Percentiles rank a stretch among this genome's conserved stretches.
Conservation (phyloP, 495 filamentous ascomycete genomes). For the Aspergillus coremiiformis region DNA sequence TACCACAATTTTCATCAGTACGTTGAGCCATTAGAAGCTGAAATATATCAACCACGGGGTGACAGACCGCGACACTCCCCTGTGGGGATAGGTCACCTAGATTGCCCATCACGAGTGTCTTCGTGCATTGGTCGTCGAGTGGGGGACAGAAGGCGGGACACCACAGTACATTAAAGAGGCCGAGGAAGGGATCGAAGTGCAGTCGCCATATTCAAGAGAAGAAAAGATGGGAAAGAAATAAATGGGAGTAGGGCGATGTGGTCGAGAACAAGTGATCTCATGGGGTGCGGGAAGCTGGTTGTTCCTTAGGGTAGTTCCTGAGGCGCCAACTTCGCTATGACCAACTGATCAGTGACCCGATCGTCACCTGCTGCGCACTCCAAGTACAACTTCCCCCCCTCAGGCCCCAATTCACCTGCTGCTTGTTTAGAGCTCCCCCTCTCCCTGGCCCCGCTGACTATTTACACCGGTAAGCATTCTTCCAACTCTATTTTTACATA, state of each 20-base stretch:
- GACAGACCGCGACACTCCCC: constrained; percentile 76
- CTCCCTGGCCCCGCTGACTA: neutral
- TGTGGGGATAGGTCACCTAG: constrained; percentile 78
- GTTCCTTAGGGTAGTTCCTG: too few relatives aligned
- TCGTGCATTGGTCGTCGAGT: constrained; percentile 25
- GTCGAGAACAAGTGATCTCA: constrained; percentile 9
- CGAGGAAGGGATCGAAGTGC: constrained; percentile 13
- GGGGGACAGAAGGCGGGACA: constrained; percentile 7
- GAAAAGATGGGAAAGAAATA: neutral
- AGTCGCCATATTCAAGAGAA: constrained; percentile 19
- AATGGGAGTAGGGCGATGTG: neutral
- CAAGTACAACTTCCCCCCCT: constrained; percentile 12
- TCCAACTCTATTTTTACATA: neutral
- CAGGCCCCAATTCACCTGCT: constrained; percentile 3
- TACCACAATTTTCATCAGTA: constrained; percentile 8
- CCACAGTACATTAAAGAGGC: constrained; percentile 18
- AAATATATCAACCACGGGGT: constrained; percentile 2
- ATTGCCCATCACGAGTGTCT: constrained; percentile 52
- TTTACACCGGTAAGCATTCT: constrained; percentile 3
- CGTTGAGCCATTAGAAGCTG: neutral
- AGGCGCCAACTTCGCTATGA: neutral
- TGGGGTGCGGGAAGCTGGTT: constrained; percentile 10
- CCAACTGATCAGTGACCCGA: constrained; percentile 10
- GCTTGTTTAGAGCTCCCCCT: neutral
- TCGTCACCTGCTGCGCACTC: constrained; percentile 7